Percentiles rank a stretch among this genome's conserved stretches.
These are phyloP conservation scores for Eragrostis tef DNA, from an alignment of 202 grass and related monocot species.

Conservation along the genomic window DNA sequence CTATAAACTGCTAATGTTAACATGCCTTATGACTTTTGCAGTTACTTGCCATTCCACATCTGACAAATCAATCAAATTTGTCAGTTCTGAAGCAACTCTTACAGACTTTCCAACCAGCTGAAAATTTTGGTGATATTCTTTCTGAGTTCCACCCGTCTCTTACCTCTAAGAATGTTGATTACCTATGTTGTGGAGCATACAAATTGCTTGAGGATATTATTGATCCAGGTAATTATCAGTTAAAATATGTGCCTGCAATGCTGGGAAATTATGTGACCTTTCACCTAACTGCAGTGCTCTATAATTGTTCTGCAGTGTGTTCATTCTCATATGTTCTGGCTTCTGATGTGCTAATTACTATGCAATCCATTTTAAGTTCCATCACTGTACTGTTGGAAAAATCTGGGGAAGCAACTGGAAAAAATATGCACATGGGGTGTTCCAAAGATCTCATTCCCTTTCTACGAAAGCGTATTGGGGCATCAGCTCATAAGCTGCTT, in stretches of 20 bases:
- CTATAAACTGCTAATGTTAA: conserved; percentile 33
- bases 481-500: conserved; percentile 76
- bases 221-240: conserved; percentile 60
- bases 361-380: conserved; percentile 82
- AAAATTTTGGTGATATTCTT: conserved; percentile 67
- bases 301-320: conserved; percentile 59
- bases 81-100: conserved; percentile 75
- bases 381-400: conserved; percentile 55
- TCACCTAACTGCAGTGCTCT: conserved; percentile 38
- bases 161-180: conserved; percentile 61
- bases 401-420: conserved; percentile 62
- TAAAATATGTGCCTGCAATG: conserved; percentile 8
- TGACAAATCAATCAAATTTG: conserved; percentile 68
- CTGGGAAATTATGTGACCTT: conserved; percentile 22
- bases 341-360: conserved; percentile 73
- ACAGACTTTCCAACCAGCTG: conserved; percentile 66
- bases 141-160: conserved; percentile 59
- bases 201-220: conserved; percentile 74
- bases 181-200: conserved; percentile 71
- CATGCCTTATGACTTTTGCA: conserved; percentile 45
- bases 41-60: conserved; percentile 65
- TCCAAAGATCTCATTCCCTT: conserved; percentile 67
- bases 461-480: conserved; percentile 66
- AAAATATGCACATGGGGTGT: conserved; percentile 51
- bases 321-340: conserved; percentile 67